A percentile compares a stretch with the other conserved stretches of the same genome.
phyloP scores from a whole-genome alignment of 2,329 filamentous ascomycete genomes.

The Fusarium sp. region DNA sequence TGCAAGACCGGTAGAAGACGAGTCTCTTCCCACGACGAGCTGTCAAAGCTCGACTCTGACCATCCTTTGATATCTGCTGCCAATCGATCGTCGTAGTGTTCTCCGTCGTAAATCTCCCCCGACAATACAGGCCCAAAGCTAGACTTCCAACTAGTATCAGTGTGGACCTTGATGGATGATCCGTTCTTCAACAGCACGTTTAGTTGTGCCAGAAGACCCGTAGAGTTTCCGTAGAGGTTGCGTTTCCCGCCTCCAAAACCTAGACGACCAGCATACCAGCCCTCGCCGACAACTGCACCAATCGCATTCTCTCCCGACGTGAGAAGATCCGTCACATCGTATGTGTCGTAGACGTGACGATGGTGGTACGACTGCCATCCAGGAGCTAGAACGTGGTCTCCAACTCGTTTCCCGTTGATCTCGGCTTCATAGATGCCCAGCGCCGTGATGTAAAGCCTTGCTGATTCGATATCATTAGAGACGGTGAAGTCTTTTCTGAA shows the following conservation, averaged over 20 bases:
- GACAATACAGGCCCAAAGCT: slow-evolving; percentile 51
- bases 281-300: slow-evolving; percentile 61
- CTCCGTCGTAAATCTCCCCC: slow-evolving; percentile 67
- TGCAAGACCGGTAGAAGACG: neutral
- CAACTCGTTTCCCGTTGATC: slow-evolving; percentile 59
- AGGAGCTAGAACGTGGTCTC: slow-evolving; percentile 61
- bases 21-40: slow-evolving; percentile 56
- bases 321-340: slow-evolving; percentile 64
- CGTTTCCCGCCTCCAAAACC: slow-evolving; percentile 34
- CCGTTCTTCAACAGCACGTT: slow-evolving; percentile 55
- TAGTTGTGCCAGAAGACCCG: slow-evolving; percentile 57
- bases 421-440: slow-evolving; percentile 63
- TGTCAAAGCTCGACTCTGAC: slow-evolving; percentile 54
- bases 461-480: slow-evolving; percentile 47
- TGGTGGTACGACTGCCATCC: slow-evolving; percentile 68
- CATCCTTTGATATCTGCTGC: slow-evolving; percentile 47
- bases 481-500: slow-evolving; percentile 56
- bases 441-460: slow-evolving; percentile 64
- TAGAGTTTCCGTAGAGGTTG: slow-evolving; percentile 56
- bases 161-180: slow-evolving; percentile 48
- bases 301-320: slow-evolving; percentile 56
- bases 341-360: slow-evolving; percentile 67
- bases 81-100: slow-evolving; percentile 63
- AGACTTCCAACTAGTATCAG: slow-evolving; percentile 58
- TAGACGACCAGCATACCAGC: slow-evolving; percentile 63